These are phyloP conservation scores for Camellia granthamiana DNA, from an alignment of 148 eudicot genomes.

Conservation along the genomic window DNA sequence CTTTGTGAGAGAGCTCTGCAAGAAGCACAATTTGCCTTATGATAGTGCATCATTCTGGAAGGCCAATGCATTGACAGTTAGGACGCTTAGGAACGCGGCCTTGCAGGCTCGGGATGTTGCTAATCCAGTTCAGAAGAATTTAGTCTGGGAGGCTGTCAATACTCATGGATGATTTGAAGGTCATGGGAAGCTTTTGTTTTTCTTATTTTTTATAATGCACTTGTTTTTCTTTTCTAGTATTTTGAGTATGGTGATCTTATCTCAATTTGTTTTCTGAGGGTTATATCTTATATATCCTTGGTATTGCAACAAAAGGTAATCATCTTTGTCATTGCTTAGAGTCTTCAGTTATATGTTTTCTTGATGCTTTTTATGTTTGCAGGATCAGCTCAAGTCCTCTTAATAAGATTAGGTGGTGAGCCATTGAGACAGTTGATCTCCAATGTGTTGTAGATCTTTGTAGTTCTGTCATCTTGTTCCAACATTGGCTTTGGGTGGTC, in stretches of 20 bases:
- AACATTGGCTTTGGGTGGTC: not conserved
- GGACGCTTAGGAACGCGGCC: constrained; percentile 15
- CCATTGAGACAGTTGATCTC: too few species aligned
- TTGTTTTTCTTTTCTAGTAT: not conserved
- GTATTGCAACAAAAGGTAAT: not conserved
- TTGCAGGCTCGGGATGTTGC: constrained; percentile 20
- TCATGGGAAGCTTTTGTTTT: not conserved
- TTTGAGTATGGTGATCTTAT: not conserved
- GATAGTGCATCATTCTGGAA: constrained; percentile 8
- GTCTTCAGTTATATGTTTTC: not conserved
- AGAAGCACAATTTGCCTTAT: constrained; percentile 25
- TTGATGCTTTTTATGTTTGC: not conserved
- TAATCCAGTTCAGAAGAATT: constrained; percentile 15
- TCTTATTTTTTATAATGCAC: too few species aligned
- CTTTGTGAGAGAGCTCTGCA: constrained; percentile 19
- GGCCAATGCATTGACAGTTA: constrained; percentile 17
- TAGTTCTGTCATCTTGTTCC: not conserved
- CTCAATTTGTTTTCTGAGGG: not conserved
- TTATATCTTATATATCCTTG: too few species aligned
- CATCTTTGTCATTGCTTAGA: not conserved
- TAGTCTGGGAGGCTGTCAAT: constrained; percentile 26
- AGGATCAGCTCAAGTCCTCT: not conserved
- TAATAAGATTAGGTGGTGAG: not conserved
- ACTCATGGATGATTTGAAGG: constrained; percentile 16
- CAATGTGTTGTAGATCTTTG: not conserved